A percentile compares a stretch with the other conserved stretches of the same genome.
These are phyloP conservation scores for Tarenaya hassleriana DNA, from an alignment of 345 rosid genomes.

Conservation along the genomic window DNA sequence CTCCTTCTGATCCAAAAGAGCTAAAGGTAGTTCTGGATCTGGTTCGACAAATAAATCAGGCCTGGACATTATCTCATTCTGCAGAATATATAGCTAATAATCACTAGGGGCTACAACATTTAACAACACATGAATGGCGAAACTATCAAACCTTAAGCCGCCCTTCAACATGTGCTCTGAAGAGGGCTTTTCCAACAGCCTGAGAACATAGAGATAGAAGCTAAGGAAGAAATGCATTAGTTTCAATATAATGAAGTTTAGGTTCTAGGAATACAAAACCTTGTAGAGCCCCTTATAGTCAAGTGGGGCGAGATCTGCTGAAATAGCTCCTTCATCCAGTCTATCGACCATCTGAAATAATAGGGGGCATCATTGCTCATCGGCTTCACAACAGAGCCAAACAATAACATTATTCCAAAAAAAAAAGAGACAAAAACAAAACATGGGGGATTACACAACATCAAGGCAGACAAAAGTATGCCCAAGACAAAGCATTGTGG, in stretches of 20 bases:
- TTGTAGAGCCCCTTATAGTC: conserved; percentile 87
- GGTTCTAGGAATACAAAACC: conserved; percentile 37
- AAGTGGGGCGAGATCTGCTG: conserved; percentile 63
- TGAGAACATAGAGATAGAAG: conserved; percentile 38
- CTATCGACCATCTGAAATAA: conserved; percentile 81
- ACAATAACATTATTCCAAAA: background rate
- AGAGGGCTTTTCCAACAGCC: conserved; percentile 96
- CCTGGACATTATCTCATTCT: conserved; percentile 95
- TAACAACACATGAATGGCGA: conserved; percentile 7
- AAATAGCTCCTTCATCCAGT: conserved; percentile 80
- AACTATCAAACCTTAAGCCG: conserved; percentile 68
- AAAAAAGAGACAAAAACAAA: conserved; percentile 3
- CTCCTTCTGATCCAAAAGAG: conserved; percentile 94
- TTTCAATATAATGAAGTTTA: conserved; percentile 10
- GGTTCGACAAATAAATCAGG: conserved; percentile 96
- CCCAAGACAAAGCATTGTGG: background rate
- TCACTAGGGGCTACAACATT: conserved; percentile 8
- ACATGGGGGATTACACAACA: background rate
- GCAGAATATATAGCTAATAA: conserved; percentile 25
- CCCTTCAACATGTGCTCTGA: conserved; percentile 96
- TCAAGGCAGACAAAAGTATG: background rate
- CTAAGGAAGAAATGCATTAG: conserved; percentile 14
- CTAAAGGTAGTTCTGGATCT: conserved; percentile 88
- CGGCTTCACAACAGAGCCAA: background rate
- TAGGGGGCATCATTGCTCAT: conserved; percentile 10